Conservation (phyloP, 2,329 filamentous ascomycete species). For the Neopestalotiopsis clavispora region DNA sequence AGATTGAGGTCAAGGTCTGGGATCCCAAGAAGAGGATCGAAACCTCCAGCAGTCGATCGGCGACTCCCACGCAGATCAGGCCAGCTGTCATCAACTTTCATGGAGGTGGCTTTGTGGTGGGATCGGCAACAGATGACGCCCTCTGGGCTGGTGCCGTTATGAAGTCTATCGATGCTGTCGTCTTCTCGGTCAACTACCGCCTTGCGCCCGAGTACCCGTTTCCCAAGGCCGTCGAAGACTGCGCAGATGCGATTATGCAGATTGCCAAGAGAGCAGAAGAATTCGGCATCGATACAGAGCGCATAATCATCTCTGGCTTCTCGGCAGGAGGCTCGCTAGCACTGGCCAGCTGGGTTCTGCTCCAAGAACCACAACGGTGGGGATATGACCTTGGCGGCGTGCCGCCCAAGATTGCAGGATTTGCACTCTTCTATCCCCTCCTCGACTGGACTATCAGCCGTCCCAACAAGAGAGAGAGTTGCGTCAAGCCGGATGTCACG, state of each 20-base stretch:
- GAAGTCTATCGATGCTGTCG: constrained; percentile 56
- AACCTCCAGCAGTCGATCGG: not conserved
- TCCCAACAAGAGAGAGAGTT: constrained; percentile 57
- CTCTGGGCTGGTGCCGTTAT: constrained; percentile 61
- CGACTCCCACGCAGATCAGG: constrained; percentile 28
- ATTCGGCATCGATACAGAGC: constrained; percentile 59
- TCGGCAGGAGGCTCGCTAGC: constrained; percentile 64
- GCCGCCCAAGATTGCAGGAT: constrained; percentile 54
- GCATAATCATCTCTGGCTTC: constrained; percentile 65
- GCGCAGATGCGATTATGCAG: constrained; percentile 66
- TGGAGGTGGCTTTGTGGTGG: constrained; percentile 69
- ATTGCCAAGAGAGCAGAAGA: constrained; percentile 59
- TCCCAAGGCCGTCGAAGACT: constrained; percentile 68
- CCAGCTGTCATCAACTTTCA: constrained; percentile 69
- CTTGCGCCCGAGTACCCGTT: constrained; percentile 68
- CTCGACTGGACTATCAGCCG: constrained; percentile 65
- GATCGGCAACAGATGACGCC: constrained; percentile 65
- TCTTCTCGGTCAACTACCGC: constrained; percentile 70
- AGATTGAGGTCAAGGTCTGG: constrained; percentile 32
- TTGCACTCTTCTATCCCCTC: constrained; percentile 65
- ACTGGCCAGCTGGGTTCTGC: constrained; percentile 42
- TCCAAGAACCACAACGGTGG: constrained; percentile 29
- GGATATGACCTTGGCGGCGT: constrained; percentile 34
- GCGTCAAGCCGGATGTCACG: constrained; percentile 59
- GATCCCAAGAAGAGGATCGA: constrained; percentile 27